Evolutionary conservation across 805 yeast species (phyloP).

Genomic region (Suhomyces pyralidae): DNA sequence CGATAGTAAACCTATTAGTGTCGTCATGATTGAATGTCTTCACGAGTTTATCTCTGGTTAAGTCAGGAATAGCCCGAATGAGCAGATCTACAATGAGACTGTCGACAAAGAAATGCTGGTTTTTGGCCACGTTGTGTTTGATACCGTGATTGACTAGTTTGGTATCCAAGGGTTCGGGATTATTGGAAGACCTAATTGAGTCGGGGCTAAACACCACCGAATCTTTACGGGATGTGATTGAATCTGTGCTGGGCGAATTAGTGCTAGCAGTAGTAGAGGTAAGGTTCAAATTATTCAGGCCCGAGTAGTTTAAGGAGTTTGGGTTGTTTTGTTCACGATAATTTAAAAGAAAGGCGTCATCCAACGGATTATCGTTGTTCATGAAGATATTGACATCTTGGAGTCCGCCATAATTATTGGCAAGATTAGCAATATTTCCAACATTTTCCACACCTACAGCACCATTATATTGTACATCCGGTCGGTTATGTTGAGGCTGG

Average conservation of each 20-base stretch:
- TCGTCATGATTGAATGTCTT: slow-evolving; percentile 24
- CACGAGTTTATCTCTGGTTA: slow-evolving; percentile 24
- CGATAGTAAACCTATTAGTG: slow-evolving; percentile 19
- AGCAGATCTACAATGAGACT: slow-evolving; percentile 33
- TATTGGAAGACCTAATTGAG: slow-evolving; percentile 2
- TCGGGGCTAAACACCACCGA: slow-evolving; percentile 8
- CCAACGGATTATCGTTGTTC: slow-evolving; percentile 38
- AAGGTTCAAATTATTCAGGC: background rate
- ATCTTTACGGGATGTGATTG: slow-evolving; percentile 15
- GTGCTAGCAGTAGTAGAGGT: slow-evolving; percentile 17
- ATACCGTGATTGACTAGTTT: slow-evolving; percentile 19
- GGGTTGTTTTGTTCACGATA: slow-evolving; percentile 1
- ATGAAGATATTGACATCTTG: slow-evolving; percentile 38
- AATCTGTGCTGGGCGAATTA: slow-evolving; percentile 30
- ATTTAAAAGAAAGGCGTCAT: slow-evolving; percentile 26
- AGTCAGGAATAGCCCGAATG: slow-evolving; percentile 25
- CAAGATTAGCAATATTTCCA: background rate
- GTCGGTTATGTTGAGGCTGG: background rate
- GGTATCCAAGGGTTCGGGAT: slow-evolving; percentile 11
- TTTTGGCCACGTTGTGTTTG: slow-evolving; percentile 21
- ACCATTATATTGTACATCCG: background rate
- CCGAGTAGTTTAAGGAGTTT: background rate
- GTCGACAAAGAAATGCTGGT: slow-evolving; percentile 40
- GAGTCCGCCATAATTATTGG: slow-evolving; percentile 19
- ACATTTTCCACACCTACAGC: background rate